phyloP scores from a whole-genome alignment of 495 filamentous ascomycete species.

The Talaromyces stipitatus region DNA sequence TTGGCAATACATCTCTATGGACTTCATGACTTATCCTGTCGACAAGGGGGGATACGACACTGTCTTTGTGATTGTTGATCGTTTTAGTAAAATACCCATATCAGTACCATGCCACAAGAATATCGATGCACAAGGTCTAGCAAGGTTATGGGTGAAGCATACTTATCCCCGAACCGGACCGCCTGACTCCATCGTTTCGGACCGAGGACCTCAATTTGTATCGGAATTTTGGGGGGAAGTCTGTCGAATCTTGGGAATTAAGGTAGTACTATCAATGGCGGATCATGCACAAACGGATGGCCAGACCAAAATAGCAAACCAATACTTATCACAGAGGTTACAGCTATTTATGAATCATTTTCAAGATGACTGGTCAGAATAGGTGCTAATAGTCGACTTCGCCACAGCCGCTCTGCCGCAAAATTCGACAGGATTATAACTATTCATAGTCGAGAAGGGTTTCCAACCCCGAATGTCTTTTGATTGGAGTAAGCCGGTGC shows the following conservation, averaged over 20 bases:
- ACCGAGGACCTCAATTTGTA: conserved; percentile 13
- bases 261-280: conserved; percentile 14
- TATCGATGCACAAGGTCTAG: not conserved
- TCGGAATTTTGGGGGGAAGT: conserved; percentile 11
- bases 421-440: not conserved
- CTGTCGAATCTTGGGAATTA: conserved; percentile 9
- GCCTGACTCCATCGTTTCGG: conserved; percentile 1
- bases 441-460: no score
- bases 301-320: conserved; percentile 3
- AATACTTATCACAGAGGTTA: conserved; percentile 3
- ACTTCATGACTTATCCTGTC: conserved; percentile 9
- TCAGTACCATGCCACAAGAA: conserved; percentile 10
- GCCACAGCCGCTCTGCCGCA: not conserved
- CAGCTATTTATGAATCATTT: conserved; percentile 2
- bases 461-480: not conserved
- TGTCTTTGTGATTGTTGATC: conserved; percentile 9
- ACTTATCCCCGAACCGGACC: not conserved
- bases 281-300: conserved; percentile 14
- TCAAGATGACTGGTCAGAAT: conserved; percentile 10
- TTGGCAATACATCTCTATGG: conserved; percentile 15
- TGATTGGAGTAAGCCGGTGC: not conserved
- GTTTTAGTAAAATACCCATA: conserved; percentile 7
- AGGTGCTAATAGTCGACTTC: not conserved
- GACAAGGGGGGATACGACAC: not conserved
- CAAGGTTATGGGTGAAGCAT: not conserved